Evolutionary conservation across 2,329 filamentous ascomycete species (phyloP).

Genomic region (Apiospora pterosperma): DNA sequence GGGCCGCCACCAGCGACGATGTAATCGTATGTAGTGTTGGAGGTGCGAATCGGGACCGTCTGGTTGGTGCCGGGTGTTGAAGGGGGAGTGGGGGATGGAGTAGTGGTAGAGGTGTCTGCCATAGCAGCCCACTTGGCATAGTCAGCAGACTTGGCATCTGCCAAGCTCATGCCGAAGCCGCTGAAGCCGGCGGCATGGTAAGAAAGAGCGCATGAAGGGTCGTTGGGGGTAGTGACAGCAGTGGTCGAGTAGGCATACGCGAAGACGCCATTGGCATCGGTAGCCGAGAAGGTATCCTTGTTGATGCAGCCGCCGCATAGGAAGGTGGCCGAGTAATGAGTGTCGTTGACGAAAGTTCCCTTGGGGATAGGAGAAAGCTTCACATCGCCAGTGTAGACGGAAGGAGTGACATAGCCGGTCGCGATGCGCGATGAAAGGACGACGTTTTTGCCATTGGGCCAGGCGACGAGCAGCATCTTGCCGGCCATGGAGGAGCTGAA

Average conservation of each 20-base stretch:
- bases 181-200: conserved; percentile 39
- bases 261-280: conserved; percentile 24
- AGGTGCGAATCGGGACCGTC: conserved; percentile 18
- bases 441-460: conserved; percentile 43
- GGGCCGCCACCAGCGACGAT: conserved; percentile 36
- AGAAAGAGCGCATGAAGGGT: conserved; percentile 29
- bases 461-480: conserved; percentile 45
- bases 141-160: conserved; percentile 29
- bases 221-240: conserved; percentile 27
- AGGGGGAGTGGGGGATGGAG: conserved; percentile 10
- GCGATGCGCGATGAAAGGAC: conserved; percentile 25
- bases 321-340: conserved; percentile 52
- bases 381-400: conserved; percentile 39
- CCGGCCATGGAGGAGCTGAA: conserved; percentile 44
- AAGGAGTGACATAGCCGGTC: conserved; percentile 42
- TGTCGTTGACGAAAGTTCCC: conserved; percentile 49
- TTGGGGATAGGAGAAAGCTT: conserved; percentile 43
- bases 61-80: conserved; percentile 17
- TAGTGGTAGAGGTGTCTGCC: conserved; percentile 8
- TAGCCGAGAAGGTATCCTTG: conserved; percentile 25
- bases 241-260: conserved; percentile 37
- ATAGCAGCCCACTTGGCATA: conserved; percentile 23
- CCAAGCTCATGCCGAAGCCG: conserved; percentile 30
- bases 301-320: conserved; percentile 44
- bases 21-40: conserved; percentile 35